These are phyloP conservation scores for Zea mays DNA, from an alignment of 176 grass and related monocot species.

Conservation along the genomic window Zm-B73-REFERENCE-NAM-5.0 NC_050103.1:13768001-13768500, in stretches of 20 bases:
- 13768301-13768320: neutral
- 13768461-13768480: neutral
- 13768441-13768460: too few relatives aligned
- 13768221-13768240: constrained; percentile 29
- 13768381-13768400: too few relatives aligned
- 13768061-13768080: constrained; percentile 8
- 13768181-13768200: constrained; percentile 25
- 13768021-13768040: neutral
- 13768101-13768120: neutral
- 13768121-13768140: too few relatives aligned
- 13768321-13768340: neutral
- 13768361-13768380: neutral
- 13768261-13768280: neutral
- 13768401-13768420: too few relatives aligned
- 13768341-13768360: neutral
- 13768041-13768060: constrained; percentile 12
- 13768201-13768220: constrained; percentile 34
- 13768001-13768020: neutral
- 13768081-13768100: neutral
- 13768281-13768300: constrained; percentile 15
- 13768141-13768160: neutral
- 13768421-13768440: too few relatives aligned
- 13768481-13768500: neutral
- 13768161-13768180: constrained; percentile 11
- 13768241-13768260: constrained; percentile 31